Base-by-base conservation (phyloP, 352 stramenopile genomes). In the Paralagenidium karlingii region DNA sequence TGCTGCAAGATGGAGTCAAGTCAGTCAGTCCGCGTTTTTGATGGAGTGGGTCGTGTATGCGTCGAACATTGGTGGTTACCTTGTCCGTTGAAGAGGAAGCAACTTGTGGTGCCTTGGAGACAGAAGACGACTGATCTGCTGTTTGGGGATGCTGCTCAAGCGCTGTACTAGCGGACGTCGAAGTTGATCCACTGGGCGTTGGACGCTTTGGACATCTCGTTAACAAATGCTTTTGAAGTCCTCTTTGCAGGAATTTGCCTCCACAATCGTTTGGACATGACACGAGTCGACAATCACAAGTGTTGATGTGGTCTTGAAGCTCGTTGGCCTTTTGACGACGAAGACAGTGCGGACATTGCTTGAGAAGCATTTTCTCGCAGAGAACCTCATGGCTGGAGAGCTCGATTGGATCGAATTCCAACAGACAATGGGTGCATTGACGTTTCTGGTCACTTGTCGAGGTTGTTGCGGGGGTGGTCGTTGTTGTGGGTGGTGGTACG, bases 341-440 rank as follows among this genome's bases (percentile, higher is more conserved):
- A 9, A 89, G 53, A 22, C 76, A 89, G 45, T 89, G 76, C 0
- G 76, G 71, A 43, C 76, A 89, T 42, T 89, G 76, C 53, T 89
- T 89, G 10, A 20, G 30, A 7, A 89, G 49, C 28, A 84, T 58
- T 44, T 85, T 79, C 24, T 84, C 71, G 36, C 76, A 89, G n/a
- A 56, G 63, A 1, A 77, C 49, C 47, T 89, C 76, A 43, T 89
- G 76, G 10, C 83, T 69, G 18, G 77, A 49, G 3, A 86, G 49
- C 5, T 84, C 73, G 5, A 51, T 24, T 4, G 47, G 49, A 3
- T 39, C 25, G 2, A 86, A 51, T 20, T 85, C 69, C 5, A 46
- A 34, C 24, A 38, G 54, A 24, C 76, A 86, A 45, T 87, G 62
- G 3, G 67, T 68, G 15, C 76, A 89, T 37, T 84, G n/a, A n/a